These are phyloP conservation scores for Boletus semigastroideus DNA, from an alignment of 1,284 basidiomycete species.

Conservation along the genomic window DNA sequence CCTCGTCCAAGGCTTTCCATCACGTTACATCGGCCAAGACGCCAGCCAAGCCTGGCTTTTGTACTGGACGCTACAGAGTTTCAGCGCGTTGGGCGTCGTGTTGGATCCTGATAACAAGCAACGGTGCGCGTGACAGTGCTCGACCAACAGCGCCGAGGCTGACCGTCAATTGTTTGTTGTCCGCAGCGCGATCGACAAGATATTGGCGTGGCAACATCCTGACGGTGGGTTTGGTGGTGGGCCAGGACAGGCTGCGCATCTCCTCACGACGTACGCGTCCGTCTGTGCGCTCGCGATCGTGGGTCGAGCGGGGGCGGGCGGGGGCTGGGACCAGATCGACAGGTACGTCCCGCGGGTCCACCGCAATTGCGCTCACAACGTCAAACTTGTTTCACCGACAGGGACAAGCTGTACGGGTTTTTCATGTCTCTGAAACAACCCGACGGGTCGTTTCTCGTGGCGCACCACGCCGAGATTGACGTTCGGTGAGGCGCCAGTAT, in stretches of 20 bases:
- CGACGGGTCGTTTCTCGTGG: slow-evolving; percentile 93
- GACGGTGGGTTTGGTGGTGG: slow-evolving; percentile 92
- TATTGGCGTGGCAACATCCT: slow-evolving; percentile 77
- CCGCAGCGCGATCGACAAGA: slow-evolving; percentile 69
- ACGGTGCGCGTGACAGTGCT: slow-evolving; percentile 44
- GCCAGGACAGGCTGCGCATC: slow-evolving; percentile 84
- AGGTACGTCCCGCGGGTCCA: slow-evolving; percentile 45
- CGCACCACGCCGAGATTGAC: slow-evolving; percentile 89
- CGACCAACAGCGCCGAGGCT: no score
- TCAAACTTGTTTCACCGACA: slow-evolving; percentile 26
- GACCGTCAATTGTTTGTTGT: no score
- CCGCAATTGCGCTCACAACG: no score
- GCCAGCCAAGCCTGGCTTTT: slow-evolving; percentile 92
- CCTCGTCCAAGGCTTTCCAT: slow-evolving; percentile 74
- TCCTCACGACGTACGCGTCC: slow-evolving; percentile 90
- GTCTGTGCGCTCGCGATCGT: slow-evolving; percentile 84
- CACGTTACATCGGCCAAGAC: slow-evolving; percentile 78
- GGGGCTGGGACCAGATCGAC: slow-evolving; percentile 84
- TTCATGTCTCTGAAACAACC: slow-evolving; percentile 92
- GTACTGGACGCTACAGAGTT: slow-evolving; percentile 87
- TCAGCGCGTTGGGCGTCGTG: slow-evolving; percentile 74
- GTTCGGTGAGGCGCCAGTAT: slow-evolving; percentile 43
- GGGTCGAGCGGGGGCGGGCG: slow-evolving; percentile 69
- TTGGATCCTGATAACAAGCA: slow-evolving; percentile 75
- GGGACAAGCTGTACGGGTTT: slow-evolving; percentile 79